Evolutionary conservation across 2,329 filamentous ascomycete species (phyloP).

Genomic region (Microdochium bolleyi): DNA sequence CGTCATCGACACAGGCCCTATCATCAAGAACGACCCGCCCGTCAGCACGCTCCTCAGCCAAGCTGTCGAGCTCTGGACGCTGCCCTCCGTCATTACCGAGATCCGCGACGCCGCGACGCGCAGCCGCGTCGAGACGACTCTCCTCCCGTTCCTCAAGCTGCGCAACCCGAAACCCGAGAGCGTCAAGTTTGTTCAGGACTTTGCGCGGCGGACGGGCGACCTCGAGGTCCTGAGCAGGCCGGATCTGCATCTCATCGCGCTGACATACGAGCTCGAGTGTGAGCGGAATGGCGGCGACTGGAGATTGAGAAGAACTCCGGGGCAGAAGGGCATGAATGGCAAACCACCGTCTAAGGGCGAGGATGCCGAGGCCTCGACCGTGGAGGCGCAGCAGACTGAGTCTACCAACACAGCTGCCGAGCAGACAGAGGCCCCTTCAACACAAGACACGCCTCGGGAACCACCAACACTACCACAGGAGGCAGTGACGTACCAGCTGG

Average conservation of each 20-base stretch:
- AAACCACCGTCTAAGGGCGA: constrained; percentile 41
- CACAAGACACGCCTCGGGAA: constrained; percentile 1
- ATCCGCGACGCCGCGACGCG: constrained; percentile 81
- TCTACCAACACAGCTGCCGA: constrained; percentile 7
- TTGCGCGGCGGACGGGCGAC: constrained; percentile 85
- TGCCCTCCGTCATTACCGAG: constrained; percentile 79
- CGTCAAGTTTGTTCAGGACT: constrained; percentile 71
- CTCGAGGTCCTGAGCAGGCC: constrained; percentile 78
- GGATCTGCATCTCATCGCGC: constrained; percentile 81
- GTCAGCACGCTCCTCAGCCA: constrained; percentile 74
- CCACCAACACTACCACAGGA: not conserved
- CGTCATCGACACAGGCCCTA: constrained; percentile 82
- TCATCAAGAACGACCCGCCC: constrained; percentile 87
- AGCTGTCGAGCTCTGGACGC: constrained; percentile 71
- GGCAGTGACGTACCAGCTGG: constrained; percentile 1
- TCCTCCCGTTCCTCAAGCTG: constrained; percentile 77
- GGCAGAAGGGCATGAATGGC: constrained; percentile 72
- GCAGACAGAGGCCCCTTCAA: constrained; percentile 3
- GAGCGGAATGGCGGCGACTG: constrained; percentile 87
- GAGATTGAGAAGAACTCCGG: constrained; percentile 70
- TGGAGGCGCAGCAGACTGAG: constrained; percentile 9
- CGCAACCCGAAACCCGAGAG: constrained; percentile 69
- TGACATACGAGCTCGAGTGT: constrained; percentile 91
- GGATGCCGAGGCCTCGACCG: not conserved
- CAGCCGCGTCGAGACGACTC: constrained; percentile 71